phyloP scores from a whole-genome alignment of 192 early-diverging fungal species.

The Podila minutissima region DNA sequence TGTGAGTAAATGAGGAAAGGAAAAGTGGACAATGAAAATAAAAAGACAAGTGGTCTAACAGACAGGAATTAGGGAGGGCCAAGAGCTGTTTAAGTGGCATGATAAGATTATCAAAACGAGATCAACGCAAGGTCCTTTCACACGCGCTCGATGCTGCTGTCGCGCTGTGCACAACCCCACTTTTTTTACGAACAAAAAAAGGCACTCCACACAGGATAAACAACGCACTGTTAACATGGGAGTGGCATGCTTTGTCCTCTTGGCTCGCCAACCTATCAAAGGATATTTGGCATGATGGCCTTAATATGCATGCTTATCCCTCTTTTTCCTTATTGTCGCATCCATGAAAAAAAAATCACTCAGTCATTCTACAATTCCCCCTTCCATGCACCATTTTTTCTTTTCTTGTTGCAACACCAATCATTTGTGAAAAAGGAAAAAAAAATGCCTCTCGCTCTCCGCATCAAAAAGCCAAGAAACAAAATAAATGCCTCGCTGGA shows the following conservation, averaged over 20 bases:
- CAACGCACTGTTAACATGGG: too few species aligned
- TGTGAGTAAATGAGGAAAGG: background rate
- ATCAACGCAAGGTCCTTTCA: too few species aligned
- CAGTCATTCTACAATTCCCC: background rate
- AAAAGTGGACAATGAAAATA: too few species aligned
- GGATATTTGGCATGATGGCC: too few species aligned
- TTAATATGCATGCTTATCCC: too few species aligned
- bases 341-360: background rate
- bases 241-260: too few species aligned
- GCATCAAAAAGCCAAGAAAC: background rate
- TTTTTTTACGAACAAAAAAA: too few species aligned
- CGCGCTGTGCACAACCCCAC: too few species aligned
- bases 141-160: background rate
- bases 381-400: background rate
- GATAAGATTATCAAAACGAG: constrained; percentile 4
- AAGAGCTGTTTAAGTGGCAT: background rate
- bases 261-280: too few species aligned
- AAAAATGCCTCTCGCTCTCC: constrained; percentile 1
- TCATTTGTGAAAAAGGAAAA: background rate
- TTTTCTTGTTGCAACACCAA: background rate
- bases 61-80: background rate
- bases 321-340: too few species aligned
- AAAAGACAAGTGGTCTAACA: background rate
- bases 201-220: too few species aligned
- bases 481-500: background rate